Percentiles rank a stretch among this genome's conserved stretches.
phyloP scores from a whole-genome alignment of 345 rosid species.

The Anacardium occidentale region DNA sequence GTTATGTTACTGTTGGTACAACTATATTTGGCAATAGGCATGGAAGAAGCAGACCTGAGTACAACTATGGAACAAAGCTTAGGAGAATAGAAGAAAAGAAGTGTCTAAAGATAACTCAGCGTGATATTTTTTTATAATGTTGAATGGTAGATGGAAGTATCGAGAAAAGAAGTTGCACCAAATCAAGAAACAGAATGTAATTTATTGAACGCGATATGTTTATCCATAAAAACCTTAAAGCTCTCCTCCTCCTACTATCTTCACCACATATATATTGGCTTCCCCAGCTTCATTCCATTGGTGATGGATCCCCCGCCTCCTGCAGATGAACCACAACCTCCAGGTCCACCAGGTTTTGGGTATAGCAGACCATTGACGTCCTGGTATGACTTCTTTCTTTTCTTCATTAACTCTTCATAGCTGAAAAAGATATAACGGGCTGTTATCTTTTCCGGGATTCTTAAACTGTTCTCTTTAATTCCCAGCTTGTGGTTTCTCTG shows the following conservation, averaged over 20 bases:
- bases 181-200: neutral
- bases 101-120: neutral
- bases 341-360: neutral
- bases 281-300: neutral
- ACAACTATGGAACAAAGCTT: too few relatives aligned
- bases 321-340: neutral
- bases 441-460: neutral
- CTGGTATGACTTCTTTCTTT: conserved; percentile 2
- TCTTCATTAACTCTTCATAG: neutral
- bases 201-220: neutral
- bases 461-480: neutral
- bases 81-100: too few relatives aligned
- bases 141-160: conserved; percentile 10
- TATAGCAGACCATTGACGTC: neutral
- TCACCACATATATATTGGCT: neutral
- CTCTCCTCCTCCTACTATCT: neutral
- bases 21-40: too few relatives aligned
- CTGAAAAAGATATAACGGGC: neutral
- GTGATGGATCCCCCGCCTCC: neutral
- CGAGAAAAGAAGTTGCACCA: conserved; percentile 6
- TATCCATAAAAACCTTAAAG: neutral
- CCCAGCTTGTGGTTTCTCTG: conserved; percentile 15
- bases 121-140: neutral
- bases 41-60: too few relatives aligned
- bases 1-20: too few relatives aligned